Base-by-base conservation (phyloP, 2,329 filamentous ascomycete genomes). In the Colletotrichum neosansevieriae region DNA sequence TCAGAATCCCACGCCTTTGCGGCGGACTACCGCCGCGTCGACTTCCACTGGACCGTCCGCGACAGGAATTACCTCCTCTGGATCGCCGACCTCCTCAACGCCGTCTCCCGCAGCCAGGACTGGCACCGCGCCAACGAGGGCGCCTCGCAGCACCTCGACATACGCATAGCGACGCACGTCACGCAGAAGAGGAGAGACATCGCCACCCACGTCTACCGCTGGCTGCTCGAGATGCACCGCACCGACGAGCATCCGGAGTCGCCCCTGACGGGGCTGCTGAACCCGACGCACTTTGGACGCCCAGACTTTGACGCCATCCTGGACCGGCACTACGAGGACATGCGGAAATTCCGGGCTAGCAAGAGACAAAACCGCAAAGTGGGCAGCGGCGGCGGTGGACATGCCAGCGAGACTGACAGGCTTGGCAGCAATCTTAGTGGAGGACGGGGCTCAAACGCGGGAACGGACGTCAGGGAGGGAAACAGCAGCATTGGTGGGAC, bases 31-130 rank as follows among this genome's bases (percentile, higher is more conserved):
- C 82, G 86, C 38, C 81, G 85, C 4, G 82, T 88, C 1, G 86
- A 89, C 72, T 88, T 89, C 66, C 86, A 89, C 75, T 89, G 87
- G 86, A 86, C 86, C 70, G 86, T 88, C 0, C 84, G 86, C 21
- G 85, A 88, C 53, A 81, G 82, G 63, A 87, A 88, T 74, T 81
- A 85, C 58, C 79, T 89, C 0, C 78, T 85, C 3, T 88, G 86
- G 86, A 85, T 89, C 58, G 86, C 86, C 0, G 82, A 86, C 70
- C 81, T 88, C 0, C 80, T 88, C 5, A 88, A 88, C 71, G 75
- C 79, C 12, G 82, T 85, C 2, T 80, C 77, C 1, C 72, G 72
- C n/a, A 78, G 76, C 4, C 80, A 83, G 63, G 71, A 75, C 2
- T 79, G 77, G 73, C 78, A 81, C 7, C 78, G 79, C 6, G 76